Conservation (phyloP, 495 filamentous ascomycete species). For the Tirmania nivea region DNA sequence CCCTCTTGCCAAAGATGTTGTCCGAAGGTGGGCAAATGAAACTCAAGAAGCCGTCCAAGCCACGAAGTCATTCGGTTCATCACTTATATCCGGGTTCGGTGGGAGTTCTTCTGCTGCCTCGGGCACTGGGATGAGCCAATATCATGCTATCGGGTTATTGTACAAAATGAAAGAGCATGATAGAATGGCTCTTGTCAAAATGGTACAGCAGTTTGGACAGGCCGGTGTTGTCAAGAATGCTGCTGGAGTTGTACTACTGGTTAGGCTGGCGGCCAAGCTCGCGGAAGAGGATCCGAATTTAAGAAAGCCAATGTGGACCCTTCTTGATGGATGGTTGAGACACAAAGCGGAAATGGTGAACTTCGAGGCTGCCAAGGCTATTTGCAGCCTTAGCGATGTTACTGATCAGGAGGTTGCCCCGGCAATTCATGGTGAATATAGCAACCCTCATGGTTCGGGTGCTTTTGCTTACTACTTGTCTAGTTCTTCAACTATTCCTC, state of each 20-base stretch:
- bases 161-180: conserved; percentile 98
- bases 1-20: conserved; percentile 83
- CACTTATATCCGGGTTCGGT: conserved; percentile 17
- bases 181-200: conserved; percentile 97
- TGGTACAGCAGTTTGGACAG: conserved; percentile 93
- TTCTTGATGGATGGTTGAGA: conserved; percentile 87
- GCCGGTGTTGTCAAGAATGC: conserved; percentile 87
- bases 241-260: conserved; percentile 74
- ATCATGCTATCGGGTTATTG: conserved; percentile 90
- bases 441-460: background rate
- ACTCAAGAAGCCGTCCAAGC: conserved; percentile 90
- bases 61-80: conserved; percentile 71
- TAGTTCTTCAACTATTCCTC: conserved; percentile 79
- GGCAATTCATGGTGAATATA: conserved; percentile 45
- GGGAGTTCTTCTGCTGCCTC: conserved; percentile 2
- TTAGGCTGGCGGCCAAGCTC: conserved; percentile 79
- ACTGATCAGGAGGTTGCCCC: conserved; percentile 79
- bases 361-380: conserved; percentile 95
- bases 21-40: conserved; percentile 95
- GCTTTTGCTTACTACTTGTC: background rate
- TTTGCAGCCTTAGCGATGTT: conserved; percentile 82
- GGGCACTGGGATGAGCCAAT: conserved; percentile 69
- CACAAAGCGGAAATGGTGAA: conserved; percentile 99
- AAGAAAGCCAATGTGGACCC: conserved; percentile 80
- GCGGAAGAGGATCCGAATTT: conserved; percentile 80